Evolutionary conservation across 1,284 basidiomycete species (phyloP), one percentile per base, ranked within the genome.

Genomic region (Papiliotrema fonsecae): DNA sequence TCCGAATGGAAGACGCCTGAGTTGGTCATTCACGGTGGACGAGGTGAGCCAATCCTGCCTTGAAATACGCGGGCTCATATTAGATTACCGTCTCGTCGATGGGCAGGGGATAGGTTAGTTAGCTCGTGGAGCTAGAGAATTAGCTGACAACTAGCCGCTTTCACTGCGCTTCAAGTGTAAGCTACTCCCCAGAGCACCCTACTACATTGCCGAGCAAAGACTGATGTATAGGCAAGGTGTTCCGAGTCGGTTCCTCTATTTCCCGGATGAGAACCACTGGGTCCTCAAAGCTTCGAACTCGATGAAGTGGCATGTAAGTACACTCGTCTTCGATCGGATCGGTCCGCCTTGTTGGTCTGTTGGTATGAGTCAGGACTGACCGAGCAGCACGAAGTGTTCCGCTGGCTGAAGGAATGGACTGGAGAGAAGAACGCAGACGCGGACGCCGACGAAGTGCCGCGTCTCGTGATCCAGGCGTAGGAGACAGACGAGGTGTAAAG

Each of bases 191-290:
- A 25, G n/a, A n/a, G n/a, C n/a, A n/a, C n/a, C n/a, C n/a, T n/a
- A 5, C 32, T 27, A 13, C 5, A 28, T 28, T 27, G 11, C 21
- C 30, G 13, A 6, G 39, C n/a, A n/a, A n/a, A n/a, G n/a, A n/a
- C 44, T 37, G 30, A 46, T 21, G 4, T 7, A 19, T 35, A 46
- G 44, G 38, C 80, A 78, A 44, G 82, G 81, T 13, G 75, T 96
- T 26, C 86, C 87, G 5, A 86, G 82, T 55, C 81, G 92, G 43
- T 78, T 96, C 42, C 80, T 96, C 10, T 83, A 92, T 58, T 96
- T 96, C 80, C 87, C 87, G 0, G 84, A 89, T 61, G 92, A 96
- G 76, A 94, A 94, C 63, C 91, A 94, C 69, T 93, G 88, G 88
- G 87, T 34, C 6, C 62, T 76, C 39, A 70, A 73, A 40, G 60